Evolutionary conservation across 2,329 filamentous ascomycete species (phyloP).

Genomic region (Botrytis fabae): DNA sequence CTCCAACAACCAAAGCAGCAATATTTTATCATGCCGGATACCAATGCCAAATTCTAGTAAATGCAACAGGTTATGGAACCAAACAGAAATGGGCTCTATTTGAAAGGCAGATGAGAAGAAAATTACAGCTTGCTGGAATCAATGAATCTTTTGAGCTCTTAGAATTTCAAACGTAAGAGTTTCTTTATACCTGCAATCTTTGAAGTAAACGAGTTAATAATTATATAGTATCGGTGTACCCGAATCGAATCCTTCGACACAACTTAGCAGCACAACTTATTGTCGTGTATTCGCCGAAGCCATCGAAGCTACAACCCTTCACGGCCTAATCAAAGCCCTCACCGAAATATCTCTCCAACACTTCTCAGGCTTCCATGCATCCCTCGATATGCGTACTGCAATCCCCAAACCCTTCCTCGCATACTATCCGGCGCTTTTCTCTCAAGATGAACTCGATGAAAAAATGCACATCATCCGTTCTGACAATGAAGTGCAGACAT

Average conservation of each 20-base stretch:
- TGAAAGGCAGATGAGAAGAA: background rate
- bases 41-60: background rate
- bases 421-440: background rate
- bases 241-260: background rate
- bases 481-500: background rate
- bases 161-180: background rate
- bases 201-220: background rate
- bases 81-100: background rate
- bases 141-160: background rate
- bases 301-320: background rate
- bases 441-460: background rate
- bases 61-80: background rate
- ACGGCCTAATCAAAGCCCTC: background rate
- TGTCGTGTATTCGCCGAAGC: background rate
- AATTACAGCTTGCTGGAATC: background rate
- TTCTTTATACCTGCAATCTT: background rate
- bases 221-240: background rate
- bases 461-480: background rate
- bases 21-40: background rate
- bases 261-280: background rate
- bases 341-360: background rate
- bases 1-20: conserved; percentile 2
- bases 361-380: background rate
- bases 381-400: background rate
- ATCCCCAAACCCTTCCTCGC: background rate